Conservation (phyloP, 2,329 filamentous ascomycete species). For the Peltaster fructicola region DNA sequence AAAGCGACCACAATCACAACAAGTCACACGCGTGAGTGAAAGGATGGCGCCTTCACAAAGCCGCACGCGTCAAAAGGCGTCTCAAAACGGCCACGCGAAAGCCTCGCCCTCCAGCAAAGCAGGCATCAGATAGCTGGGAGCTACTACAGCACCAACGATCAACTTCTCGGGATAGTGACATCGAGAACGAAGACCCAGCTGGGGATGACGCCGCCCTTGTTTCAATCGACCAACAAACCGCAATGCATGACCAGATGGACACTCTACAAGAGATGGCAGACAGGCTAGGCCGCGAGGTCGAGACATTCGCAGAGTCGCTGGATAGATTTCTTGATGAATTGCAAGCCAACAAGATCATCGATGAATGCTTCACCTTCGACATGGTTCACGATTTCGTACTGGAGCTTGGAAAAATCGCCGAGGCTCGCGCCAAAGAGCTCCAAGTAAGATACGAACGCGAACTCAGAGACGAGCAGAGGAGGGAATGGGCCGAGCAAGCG, state of each 20-base stretch:
- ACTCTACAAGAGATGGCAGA: slow-evolving; percentile 48
- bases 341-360: slow-evolving; percentile 28
- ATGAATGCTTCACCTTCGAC: too few species aligned
- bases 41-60: slow-evolving; percentile 3
- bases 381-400: slow-evolving; percentile 36
- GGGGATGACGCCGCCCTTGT: too few species aligned
- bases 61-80: slow-evolving; percentile 1
- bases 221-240: slow-evolving; percentile 5
- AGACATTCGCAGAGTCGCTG: slow-evolving; percentile 67
- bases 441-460: slow-evolving; percentile 23
- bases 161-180: slow-evolving; percentile 1
- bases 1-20: too few species aligned
- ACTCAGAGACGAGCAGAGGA: slow-evolving; percentile 22
- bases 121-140: slow-evolving; percentile 6
- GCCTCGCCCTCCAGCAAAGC: slow-evolving; percentile 1
- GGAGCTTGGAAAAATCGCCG: slow-evolving; percentile 32
- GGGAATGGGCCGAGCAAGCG: slow-evolving; percentile 16
- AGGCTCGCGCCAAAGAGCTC: slow-evolving; percentile 30
- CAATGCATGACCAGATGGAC: too few species aligned
- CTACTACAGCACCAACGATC: slow-evolving; percentile 4
- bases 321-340: slow-evolving; percentile 48
- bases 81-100: slow-evolving; percentile 3
- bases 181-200: slow-evolving; percentile 1
- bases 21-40: slow-evolving; percentile 6
- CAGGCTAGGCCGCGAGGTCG: slow-evolving; percentile 61